These are phyloP conservation scores for Hymenoscyphus scutula DNA, from an alignment of 2,329 filamentous ascomycete genomes.

Conservation along the genomic window DNA sequence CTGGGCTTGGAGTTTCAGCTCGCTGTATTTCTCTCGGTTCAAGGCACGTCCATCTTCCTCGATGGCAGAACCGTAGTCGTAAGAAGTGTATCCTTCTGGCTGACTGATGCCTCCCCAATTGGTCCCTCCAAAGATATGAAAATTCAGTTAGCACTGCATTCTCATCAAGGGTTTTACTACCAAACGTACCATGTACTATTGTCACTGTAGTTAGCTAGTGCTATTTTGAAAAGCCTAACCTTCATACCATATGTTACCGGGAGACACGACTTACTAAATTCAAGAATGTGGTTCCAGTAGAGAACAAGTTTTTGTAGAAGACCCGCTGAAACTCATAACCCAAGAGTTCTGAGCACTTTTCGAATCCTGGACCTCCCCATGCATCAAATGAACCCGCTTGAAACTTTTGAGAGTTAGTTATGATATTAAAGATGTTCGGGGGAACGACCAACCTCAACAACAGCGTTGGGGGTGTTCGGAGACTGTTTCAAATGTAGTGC, in stretches of 20 bases:
- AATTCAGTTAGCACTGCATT: neutral
- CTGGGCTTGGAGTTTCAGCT: slow-evolving; percentile 72
- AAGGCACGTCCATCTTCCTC: slow-evolving; percentile 64
- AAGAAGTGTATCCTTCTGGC: slow-evolving; percentile 58
- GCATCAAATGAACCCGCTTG: slow-evolving; percentile 72
- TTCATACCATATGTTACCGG: neutral
- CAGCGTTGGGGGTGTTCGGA: slow-evolving; percentile 62
- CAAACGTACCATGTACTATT: neutral
- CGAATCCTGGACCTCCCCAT: slow-evolving; percentile 69
- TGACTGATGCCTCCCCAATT: slow-evolving; percentile 82
- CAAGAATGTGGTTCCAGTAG: slow-evolving; percentile 64
- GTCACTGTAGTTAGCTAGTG: neutral
- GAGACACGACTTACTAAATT: slow-evolving; percentile 40
- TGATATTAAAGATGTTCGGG: neutral
- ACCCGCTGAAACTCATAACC: slow-evolving; percentile 72
- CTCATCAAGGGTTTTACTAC: neutral
- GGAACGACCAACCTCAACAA: slow-evolving; percentile 34
- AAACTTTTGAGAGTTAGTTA: slow-evolving; percentile 44
- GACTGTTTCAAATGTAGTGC: slow-evolving; percentile 57
- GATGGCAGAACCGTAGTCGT: slow-evolving; percentile 60
- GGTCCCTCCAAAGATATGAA: slow-evolving; percentile 63
- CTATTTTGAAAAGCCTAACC: neutral
- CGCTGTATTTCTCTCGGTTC: slow-evolving; percentile 72
- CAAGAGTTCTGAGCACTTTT: slow-evolving; percentile 61
- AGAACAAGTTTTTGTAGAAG: slow-evolving; percentile 74